Conservation (phyloP, 2,329 filamentous ascomycete species). For the Fusarium napiforme region DNA sequence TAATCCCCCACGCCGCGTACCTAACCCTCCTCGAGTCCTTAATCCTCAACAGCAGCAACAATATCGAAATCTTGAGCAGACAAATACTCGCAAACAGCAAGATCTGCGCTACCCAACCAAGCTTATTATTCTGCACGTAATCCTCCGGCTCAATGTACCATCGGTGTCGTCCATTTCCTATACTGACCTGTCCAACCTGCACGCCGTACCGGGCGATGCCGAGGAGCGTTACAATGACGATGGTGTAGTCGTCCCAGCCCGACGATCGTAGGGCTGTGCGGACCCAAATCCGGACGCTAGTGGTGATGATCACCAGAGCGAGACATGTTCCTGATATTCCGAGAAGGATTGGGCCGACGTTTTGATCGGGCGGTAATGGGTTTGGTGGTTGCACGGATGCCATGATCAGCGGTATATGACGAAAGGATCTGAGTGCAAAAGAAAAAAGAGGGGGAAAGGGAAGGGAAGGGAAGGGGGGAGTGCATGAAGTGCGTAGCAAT, state of each 20-base stretch:
- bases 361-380: constrained; percentile 51
- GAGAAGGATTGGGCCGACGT: constrained; percentile 48
- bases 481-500: not conserved
- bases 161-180: constrained; percentile 54
- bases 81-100: constrained; percentile 54
- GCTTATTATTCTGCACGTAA: constrained; percentile 51
- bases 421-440: not conserved
- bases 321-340: constrained; percentile 49
- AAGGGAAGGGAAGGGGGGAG: not conserved
- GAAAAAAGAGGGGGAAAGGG: not conserved
- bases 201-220: constrained; percentile 47
- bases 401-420: constrained; percentile 15
- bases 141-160: constrained; percentile 48
- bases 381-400: constrained; percentile 27
- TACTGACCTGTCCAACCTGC: constrained; percentile 48
- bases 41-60: constrained; percentile 55
- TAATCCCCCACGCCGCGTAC: constrained; percentile 47
- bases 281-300: constrained; percentile 48
- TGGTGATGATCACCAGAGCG: constrained; percentile 48
- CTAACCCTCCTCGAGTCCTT: constrained; percentile 49
- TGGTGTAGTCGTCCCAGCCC: constrained; percentile 54
- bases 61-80: constrained; percentile 55
- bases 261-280: constrained; percentile 44
- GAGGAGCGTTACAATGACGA: constrained; percentile 46
- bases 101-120: constrained; percentile 54